Evolutionary conservation across 1,284 basidiomycete genomes (phyloP).

Genomic region (Fomitopsis palustris): DNA sequence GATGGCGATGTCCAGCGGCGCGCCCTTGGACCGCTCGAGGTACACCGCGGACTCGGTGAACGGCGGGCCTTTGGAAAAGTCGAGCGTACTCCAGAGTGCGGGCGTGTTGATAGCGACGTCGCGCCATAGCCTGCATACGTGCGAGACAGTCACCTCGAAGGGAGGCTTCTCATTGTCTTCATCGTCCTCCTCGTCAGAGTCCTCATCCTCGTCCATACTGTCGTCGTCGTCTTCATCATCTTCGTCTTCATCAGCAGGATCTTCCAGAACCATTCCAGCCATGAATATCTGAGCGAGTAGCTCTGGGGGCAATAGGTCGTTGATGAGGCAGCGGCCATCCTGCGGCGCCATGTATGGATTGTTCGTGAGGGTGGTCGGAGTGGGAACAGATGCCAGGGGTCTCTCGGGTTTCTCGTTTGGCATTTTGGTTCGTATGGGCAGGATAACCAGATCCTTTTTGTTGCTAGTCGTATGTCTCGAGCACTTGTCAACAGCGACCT

Average conservation of each 20-base stretch:
- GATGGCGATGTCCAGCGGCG: conserved; percentile 33
- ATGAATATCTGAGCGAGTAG: conserved; percentile 56
- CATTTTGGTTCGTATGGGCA: not conserved
- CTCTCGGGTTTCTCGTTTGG: not conserved
- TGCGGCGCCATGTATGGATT: conserved; percentile 40
- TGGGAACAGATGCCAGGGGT: not conserved
- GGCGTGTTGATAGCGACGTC: conserved; percentile 29
- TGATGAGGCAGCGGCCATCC: conserved; percentile 45
- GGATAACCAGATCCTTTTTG: not conserved
- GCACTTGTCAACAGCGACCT: no score
- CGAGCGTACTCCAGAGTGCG: conserved; percentile 35
- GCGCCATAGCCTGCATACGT: conserved; percentile 38
- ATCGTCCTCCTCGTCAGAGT: conserved; percentile 23
- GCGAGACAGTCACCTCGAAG: conserved; percentile 42
- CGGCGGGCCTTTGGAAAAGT: conserved; percentile 40
- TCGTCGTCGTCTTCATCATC: conserved; percentile 32
- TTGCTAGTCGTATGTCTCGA: no score
- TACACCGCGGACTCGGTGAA: conserved; percentile 42
- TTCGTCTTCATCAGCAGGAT: conserved; percentile 20
- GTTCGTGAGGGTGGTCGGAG: not conserved
- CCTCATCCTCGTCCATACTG: conserved; percentile 19
- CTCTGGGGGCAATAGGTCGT: conserved; percentile 55
- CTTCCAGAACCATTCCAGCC: conserved; percentile 23
- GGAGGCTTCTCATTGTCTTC: conserved; percentile 23
- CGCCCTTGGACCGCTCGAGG: conserved; percentile 35